A percentile compares a stretch with the other conserved stretches of the same genome.
Evolutionary conservation across 2,329 filamentous ascomycete genomes (phyloP).

Genomic region (Apiospora hydei): DNA sequence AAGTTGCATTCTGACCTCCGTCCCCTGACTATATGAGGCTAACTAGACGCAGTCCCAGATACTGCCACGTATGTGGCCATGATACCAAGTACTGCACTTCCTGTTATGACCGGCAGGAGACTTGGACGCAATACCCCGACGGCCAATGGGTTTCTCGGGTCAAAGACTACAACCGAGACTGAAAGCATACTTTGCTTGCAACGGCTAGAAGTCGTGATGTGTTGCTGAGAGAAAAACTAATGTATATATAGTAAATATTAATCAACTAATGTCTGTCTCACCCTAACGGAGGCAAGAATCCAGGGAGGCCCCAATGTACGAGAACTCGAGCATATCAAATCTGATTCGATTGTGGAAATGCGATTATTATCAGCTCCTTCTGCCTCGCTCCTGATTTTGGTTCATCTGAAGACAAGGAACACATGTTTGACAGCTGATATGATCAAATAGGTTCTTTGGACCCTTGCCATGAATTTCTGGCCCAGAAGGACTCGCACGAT

Average conservation of each 20-base stretch:
- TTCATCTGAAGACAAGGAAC: not conserved
- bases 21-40: not conserved
- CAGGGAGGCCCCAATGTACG: not conserved
- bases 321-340: not conserved
- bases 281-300: no score
- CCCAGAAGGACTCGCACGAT: not conserved
- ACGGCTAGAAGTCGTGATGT: no score
- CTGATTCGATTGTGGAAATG: not conserved
- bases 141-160: not conserved
- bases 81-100: not conserved
- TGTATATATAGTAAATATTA: no score
- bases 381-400: not conserved
- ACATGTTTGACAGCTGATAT: slow-evolving; percentile 3
- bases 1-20: not conserved
- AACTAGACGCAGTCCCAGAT: not conserved
- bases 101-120: not conserved
- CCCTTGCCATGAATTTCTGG: no score
- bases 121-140: not conserved
- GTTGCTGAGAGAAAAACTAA: no score
- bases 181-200: no score
- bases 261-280: no score
- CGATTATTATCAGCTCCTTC: not conserved
- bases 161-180: not conserved
- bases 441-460: no score
- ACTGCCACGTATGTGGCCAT: slow-evolving; percentile 11